Evolutionary conservation across 2,329 filamentous ascomycete species (phyloP), one percentile per base, ranked within the genome.

Genomic region (Pestalotiopsis fici): DNA sequence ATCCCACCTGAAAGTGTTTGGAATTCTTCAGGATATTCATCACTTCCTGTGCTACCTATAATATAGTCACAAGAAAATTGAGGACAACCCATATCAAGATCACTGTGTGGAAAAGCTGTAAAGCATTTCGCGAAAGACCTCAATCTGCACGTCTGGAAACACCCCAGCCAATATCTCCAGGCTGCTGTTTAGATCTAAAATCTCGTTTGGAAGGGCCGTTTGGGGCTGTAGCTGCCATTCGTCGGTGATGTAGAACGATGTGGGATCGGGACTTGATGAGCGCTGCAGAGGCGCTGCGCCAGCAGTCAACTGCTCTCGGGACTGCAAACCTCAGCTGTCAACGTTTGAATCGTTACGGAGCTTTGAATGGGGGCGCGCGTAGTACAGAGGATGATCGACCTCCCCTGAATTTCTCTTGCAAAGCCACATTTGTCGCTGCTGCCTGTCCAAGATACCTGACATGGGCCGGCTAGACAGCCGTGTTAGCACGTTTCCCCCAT

Each of bases 81-180:
- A n/a, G n/a, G n/a, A n/a, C n/a, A n/a, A n/a, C n/a, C n/a, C n/a
- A n/a, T n/a, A n/a, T n/a, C n/a, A n/a, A n/a, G n/a, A n/a, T n/a
- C n/a, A n/a, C n/a, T n/a, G n/a, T n/a, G n/a, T n/a, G 73, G 91
- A 91, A 75, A 95, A 91, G 74, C 85, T 91, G 50, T 85, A 81
- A 61, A 96, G 87, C 87, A 96, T 92, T 81, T 95, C 93, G 57
- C 93, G 88, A 75, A 96, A 93, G 21, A 95, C 93, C 72, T 95
- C 92, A 68, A 93, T 85, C 78, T 94, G 91, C n/a, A 95, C 84
- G 78, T 95, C 89, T 28, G 93, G 93, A 71, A 96, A 96, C 9
- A 95, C 85, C 60, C 88, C 88, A 25, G 89, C 88, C 56, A 96
- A 86, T 13, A 86, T 88, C 68, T 88, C 87, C 70, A 96, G 87